Evolutionary conservation across 208 protist genomes (phyloP), one percentile per base, ranked within the genome.

Genomic region (Trypanosoma caninum): DNA sequence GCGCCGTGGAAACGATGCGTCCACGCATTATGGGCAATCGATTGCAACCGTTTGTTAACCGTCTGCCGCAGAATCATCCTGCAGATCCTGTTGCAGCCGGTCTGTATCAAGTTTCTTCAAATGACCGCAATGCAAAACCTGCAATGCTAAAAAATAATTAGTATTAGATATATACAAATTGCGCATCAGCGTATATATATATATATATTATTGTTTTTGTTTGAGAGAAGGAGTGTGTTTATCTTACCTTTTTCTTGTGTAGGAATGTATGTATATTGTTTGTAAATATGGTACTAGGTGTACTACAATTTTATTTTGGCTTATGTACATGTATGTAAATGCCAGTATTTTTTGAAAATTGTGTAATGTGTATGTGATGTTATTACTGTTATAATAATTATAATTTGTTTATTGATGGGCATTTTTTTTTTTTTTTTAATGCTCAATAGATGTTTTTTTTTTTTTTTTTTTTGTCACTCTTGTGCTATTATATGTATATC

Each of bases 1-100:
- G 89, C 0, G 66, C 79, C 5, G 80, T 95, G 61, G 89, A 95
- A 20, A 80, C 37, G 42, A 74, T 95, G 69, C 89, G 89, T 0
- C 83, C 85, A 10, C 89, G 89, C 25, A 58, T 72, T 11, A 61
- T 82, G 45, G 66, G 78, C 0, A 56, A 70, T 9, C 80, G 84
- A 59, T 78, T 91, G 67, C 60, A 76, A 34, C 68, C 74, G 2
- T 93, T 95, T 48, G 59, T 95, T 22, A 93, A 91, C 66, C 75
- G 84, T 13, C 80, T 66, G 37, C 84, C 89, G 23, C 83, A 90
- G 68, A 91, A 88, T 57, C 72, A 74, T 59, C 72, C 75, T 9
- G 70, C 84, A 35, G 88, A 94, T 55, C 65, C 54, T 48, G 74
- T 83, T 10, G 82, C 84, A 4, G 81, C 78, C 6, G 76, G 74